Evolutionary conservation across 257 asterid genomes (phyloP).

Genomic region (Coffea canephora): DNA sequence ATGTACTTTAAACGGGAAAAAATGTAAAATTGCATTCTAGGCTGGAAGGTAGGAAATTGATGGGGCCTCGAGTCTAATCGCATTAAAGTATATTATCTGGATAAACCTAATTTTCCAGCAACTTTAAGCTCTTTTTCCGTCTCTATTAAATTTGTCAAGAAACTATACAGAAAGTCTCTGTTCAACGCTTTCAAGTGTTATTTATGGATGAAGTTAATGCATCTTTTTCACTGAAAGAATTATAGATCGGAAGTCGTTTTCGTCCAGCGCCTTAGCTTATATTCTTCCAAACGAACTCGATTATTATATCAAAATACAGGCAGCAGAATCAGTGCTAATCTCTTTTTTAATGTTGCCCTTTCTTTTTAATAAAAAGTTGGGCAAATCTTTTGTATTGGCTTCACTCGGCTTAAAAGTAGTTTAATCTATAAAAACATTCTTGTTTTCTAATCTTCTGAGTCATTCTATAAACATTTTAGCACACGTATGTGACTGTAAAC

Average conservation of each 20-base stretch:
- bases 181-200: background rate
- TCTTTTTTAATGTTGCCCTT: background rate
- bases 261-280: background rate
- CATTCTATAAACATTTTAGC: too few relatives aligned
- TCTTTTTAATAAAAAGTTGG: background rate
- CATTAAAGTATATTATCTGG: constrained; percentile 10
- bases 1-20: background rate
- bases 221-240: constrained; percentile 7
- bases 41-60: constrained; percentile 14
- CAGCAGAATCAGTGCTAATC: background rate
- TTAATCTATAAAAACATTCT: too few relatives aligned
- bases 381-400: background rate
- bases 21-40: background rate
- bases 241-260: background rate
- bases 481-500: too few relatives aligned
- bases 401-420: background rate
- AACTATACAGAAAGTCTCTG: background rate
- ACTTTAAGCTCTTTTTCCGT: background rate
- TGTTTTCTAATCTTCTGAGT: too few relatives aligned
- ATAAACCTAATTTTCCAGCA: constrained; percentile 12
- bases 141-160: constrained; percentile 3
- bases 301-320: background rate
- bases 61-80: background rate
- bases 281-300: background rate
- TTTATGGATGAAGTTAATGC: constrained; percentile 2